phyloP scores from a whole-genome alignment of 1,284 basidiomycete genomes.

The Fistulina hepatica region DNA sequence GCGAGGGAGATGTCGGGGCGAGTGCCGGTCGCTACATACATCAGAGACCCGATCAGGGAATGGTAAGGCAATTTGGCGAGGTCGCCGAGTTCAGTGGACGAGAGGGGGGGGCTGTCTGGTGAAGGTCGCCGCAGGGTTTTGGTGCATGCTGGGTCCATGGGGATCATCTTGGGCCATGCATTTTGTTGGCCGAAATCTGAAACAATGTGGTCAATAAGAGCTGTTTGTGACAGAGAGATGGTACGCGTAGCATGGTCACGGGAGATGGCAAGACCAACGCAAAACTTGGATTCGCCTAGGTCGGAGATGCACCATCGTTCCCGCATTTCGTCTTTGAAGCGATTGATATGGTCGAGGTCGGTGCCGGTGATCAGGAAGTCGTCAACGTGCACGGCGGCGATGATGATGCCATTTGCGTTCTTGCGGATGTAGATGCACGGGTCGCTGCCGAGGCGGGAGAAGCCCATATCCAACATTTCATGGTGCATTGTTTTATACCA shows the following conservation, averaged over 20 bases:
- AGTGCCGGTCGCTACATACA: conserved; percentile 29
- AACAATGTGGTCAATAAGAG: conserved; percentile 28
- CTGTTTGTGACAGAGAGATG: conserved; percentile 26
- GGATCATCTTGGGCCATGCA: conserved; percentile 20
- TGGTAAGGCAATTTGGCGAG: conserved; percentile 18
- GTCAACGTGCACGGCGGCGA: conserved; percentile 16
- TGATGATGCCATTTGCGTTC: conserved; percentile 3
- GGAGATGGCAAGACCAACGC: conserved; percentile 24
- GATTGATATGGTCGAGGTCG: conserved; percentile 22
- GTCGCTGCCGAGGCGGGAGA: conserved; percentile 13
- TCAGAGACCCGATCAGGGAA: conserved; percentile 27
- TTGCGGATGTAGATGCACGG: conserved; percentile 17
- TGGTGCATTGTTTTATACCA: conserved; percentile 29
- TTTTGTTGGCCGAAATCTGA: conserved; percentile 24
- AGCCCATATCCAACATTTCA: conserved; percentile 18
- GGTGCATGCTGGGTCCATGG: conserved; percentile 22
- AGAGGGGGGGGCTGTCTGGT: neutral
- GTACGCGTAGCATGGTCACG: conserved; percentile 18
- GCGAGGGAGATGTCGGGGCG: conserved; percentile 32
- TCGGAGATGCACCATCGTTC: conserved; percentile 24
- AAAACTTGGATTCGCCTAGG: conserved; percentile 17
- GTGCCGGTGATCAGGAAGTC: conserved; percentile 20
- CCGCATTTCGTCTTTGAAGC: conserved; percentile 22
- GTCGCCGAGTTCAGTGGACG: conserved; percentile 7
- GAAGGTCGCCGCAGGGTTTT: conserved; percentile 12